Evolutionary conservation across 371 early-diverging fungal species (phyloP).

Genomic region (Mucor saturninus): DNA sequence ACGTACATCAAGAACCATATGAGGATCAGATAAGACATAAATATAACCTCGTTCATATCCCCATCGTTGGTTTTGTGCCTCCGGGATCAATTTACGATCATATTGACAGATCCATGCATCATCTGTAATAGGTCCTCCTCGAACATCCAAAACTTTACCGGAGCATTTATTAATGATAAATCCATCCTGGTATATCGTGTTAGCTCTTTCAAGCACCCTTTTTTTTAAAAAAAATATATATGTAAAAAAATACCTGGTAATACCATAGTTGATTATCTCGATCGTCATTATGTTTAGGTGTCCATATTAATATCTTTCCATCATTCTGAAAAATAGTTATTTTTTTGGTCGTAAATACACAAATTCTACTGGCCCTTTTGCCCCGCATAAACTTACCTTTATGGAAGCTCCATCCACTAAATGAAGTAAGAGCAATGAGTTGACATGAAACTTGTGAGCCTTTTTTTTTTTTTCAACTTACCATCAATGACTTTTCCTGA

Average conservation of each 20-base stretch:
- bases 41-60: slow-evolving; percentile 51
- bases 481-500: slow-evolving; percentile 54
- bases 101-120: slow-evolving; percentile 49
- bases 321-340: slow-evolving; percentile 33
- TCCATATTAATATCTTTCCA: slow-evolving; percentile 49
- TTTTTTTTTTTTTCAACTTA: slow-evolving; percentile 6
- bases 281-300: slow-evolving; percentile 51
- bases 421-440: background rate
- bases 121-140: slow-evolving; percentile 46
- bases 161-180: slow-evolving; percentile 50
- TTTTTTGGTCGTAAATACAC: background rate
- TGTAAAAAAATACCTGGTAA: slow-evolving; percentile 35
- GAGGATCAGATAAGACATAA: slow-evolving; percentile 49
- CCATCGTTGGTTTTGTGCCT: slow-evolving; percentile 54
- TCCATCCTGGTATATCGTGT: slow-evolving; percentile 31
- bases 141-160: slow-evolving; percentile 45
- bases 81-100: slow-evolving; percentile 42
- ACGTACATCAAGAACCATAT: slow-evolving; percentile 51
- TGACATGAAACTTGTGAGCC: background rate
- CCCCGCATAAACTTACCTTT: slow-evolving; percentile 23
- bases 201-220: background rate
- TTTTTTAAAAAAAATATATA: background rate
- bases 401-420: slow-evolving; percentile 44
- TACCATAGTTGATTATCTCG: slow-evolving; percentile 57
- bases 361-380: background rate